Percentiles rank a stretch among this genome's conserved stretches.
phyloP scores from a whole-genome alignment of 176 grass and related monocot species.

The Juncus inflexus region DNA sequence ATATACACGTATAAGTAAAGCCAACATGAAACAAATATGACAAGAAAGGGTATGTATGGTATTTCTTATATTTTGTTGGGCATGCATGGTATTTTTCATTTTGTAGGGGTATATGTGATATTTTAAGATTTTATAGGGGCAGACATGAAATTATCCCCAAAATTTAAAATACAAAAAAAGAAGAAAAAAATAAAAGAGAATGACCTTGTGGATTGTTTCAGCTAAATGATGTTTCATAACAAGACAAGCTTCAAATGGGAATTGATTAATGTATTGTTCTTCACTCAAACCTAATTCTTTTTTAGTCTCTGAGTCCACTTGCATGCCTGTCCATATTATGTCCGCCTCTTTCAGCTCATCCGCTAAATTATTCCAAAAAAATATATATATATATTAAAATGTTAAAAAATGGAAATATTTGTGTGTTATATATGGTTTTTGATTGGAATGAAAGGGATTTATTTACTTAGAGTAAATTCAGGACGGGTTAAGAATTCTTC shows the following conservation, averaged over 20 bases:
- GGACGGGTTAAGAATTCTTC: constrained; percentile 81
- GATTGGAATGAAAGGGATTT: no score
- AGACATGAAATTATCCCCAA: no score
- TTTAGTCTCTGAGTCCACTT: constrained; percentile 86
- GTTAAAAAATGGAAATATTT: background rate
- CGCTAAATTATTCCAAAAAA: no score
- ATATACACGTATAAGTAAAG: no score
- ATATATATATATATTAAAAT: constrained; percentile 10
- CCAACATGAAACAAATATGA: no score
- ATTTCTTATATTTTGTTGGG: no score
- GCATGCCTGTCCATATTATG: constrained; percentile 87
- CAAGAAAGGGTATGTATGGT: no score
- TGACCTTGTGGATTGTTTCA: constrained; percentile 77
- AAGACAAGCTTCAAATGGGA: constrained; percentile 93
- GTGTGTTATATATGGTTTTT: no score
- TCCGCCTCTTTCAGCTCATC: constrained; percentile 77
- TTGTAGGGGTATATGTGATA: no score
- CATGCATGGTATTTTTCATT: no score
- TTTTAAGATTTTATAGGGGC: no score
- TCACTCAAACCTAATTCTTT: constrained; percentile 63
- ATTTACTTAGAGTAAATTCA: constrained; percentile 92
- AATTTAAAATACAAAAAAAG: background rate
- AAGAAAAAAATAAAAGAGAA: background rate
- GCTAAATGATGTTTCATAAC: constrained; percentile 98
- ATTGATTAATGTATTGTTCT: constrained; percentile 82